Base-by-base conservation (phyloP, 139 green algal species). In the Chlamydomonas sp. region DNA sequence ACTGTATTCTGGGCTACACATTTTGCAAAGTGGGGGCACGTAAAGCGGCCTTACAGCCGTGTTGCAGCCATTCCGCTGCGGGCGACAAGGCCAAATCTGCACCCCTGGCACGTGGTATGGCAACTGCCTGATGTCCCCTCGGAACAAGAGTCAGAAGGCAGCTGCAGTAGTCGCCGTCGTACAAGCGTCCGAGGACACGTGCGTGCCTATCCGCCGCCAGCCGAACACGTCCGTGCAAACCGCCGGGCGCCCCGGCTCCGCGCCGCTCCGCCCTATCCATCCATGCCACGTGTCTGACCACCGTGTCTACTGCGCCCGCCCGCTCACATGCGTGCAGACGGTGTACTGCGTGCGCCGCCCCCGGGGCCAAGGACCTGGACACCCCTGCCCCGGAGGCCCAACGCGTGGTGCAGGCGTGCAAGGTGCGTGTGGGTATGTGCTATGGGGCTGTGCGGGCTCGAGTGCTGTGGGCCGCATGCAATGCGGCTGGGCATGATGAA, bases 321-420 rank as follows among this genome's bases (percentile, higher is more conserved):
- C 2, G 31, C 31, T 49, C 31, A 49, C 31, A 49, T 49, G 31
- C 31, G 31, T 6, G 2, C 81, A 78, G 81, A 79, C 12, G 69
- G 81, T 1, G 81, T 86, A 59, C 59, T 86, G 59, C 68, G 81
- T 17, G 81, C 81, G 9, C 7, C 81, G 7, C 81, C 68, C 81
- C 81, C 0, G 71, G 61, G 6, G 68, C 69, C 5, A 31, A 2
- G 1, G 81, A 86, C 81, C 60, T 63, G 20, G 73, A 86, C 18
- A 9, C 15, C 2, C 81, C 81, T 18, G 68, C 59, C 0, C 69
- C 68, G 6, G 81, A 86, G 17, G 81, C 81, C 7, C 14, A 18
- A 12, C 77, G 60, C 2, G 69, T 86, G 12, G 58, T 86, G 9
- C 69, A 79, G 60, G 81, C 68, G 0, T 79, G 81, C 67, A 86